Evolutionary conservation across 1,284 basidiomycete genomes (phyloP).

Genomic region (Fereydounia khargensis): DNA sequence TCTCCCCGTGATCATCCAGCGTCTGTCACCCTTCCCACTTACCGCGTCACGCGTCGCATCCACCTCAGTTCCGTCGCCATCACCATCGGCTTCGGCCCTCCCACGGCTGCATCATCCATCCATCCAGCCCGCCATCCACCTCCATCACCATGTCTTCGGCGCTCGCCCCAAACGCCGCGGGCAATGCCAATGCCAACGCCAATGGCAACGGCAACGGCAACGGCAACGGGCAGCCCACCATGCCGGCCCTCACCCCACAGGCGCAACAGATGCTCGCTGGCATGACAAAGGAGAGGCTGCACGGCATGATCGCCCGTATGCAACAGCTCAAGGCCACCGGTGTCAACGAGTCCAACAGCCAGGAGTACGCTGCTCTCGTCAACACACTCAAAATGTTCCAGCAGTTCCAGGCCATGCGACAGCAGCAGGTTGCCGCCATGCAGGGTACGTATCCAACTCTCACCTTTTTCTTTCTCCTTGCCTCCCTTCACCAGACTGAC

Average conservation of each 20-base stretch:
- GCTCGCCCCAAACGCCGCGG: too few relatives aligned
- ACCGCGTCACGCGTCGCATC: too few relatives aligned
- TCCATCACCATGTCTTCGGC: constrained; percentile 19
- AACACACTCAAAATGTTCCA: constrained; percentile 53
- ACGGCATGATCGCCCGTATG: constrained; percentile 54
- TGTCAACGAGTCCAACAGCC: constrained; percentile 53
- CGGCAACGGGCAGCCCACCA: constrained; percentile 4
- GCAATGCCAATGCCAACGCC: constrained; percentile 25
- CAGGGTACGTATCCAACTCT: constrained; percentile 3
- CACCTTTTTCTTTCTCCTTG: not conserved
- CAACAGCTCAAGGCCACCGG: constrained; percentile 58
- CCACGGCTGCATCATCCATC: not conserved
- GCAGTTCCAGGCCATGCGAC: constrained; percentile 48
- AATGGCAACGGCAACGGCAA: constrained; percentile 6
- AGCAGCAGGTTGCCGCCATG: constrained; percentile 43
- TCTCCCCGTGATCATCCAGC: too few relatives aligned
- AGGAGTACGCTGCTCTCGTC: constrained; percentile 57
- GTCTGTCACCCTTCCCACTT: not conserved
- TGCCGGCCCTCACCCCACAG: constrained; percentile 27
- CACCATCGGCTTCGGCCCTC: not conserved
- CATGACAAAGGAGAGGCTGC: constrained; percentile 53
- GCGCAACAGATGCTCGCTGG: constrained; percentile 46
- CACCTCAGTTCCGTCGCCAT: not conserved
- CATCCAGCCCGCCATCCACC: not conserved
- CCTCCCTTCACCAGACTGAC: not conserved